phyloP scores from a whole-genome alignment of 2,329 filamentous ascomycete genomes.

The Cladophialophora immunda region DNA sequence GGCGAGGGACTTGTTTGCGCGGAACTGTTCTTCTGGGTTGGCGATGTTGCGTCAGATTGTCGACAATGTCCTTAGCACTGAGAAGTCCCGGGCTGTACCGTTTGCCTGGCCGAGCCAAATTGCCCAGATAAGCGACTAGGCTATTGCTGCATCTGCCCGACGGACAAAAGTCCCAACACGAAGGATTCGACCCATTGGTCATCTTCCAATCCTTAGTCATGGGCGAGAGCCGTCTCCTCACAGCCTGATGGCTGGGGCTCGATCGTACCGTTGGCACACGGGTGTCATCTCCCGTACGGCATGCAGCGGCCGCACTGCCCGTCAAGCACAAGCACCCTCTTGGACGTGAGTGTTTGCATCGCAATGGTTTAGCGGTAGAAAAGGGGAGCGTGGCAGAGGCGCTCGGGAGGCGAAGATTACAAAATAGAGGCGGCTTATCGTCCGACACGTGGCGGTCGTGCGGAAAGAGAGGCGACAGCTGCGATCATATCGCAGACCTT shows the following conservation, averaged over 20 bases:
- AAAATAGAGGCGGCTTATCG: neutral
- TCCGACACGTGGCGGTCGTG: neutral
- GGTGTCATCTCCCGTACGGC: neutral
- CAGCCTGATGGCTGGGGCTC: neutral
- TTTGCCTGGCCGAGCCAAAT: neutral
- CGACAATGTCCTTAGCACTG: neutral
- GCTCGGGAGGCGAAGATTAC: neutral
- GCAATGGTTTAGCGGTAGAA: neutral
- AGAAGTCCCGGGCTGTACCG: neutral
- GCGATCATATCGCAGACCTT: neutral
- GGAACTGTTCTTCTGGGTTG: neutral
- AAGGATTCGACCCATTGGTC: neutral
- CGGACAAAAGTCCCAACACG: neutral
- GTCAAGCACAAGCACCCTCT: neutral
- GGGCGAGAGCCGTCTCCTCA: neutral
- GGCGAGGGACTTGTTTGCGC: neutral
- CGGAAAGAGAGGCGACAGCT: neutral
- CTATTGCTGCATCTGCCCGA: neutral
- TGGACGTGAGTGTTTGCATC: neutral
- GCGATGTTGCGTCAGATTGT: conserved; percentile 1
- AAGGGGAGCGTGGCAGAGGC: neutral
- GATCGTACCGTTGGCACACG: neutral
- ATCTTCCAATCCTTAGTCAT: neutral
- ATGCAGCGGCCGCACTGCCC: neutral
- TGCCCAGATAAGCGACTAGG: neutral